A percentile compares a stretch with the other conserved stretches of the same genome.
phyloP scores from a whole-genome alignment of 1,284 basidiomycete genomes.

The Heterobasidion irregulare region DNA sequence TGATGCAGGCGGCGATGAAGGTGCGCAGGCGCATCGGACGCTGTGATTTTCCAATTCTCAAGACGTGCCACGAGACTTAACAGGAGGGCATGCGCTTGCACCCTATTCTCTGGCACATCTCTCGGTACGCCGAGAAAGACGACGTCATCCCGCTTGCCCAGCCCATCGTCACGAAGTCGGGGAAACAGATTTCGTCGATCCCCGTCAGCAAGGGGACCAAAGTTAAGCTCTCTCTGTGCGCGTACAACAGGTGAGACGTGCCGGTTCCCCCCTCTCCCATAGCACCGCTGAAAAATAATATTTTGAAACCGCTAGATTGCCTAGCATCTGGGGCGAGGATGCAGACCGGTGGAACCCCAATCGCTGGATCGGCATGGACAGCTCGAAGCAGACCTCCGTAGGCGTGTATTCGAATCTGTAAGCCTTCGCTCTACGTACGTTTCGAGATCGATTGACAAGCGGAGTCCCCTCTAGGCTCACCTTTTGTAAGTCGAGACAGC shows the following conservation, averaged over 20 bases:
- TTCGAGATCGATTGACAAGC: background rate
- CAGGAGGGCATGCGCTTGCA: constrained; percentile 32
- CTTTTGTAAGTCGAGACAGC: constrained; percentile 9
- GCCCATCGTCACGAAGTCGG: constrained; percentile 24
- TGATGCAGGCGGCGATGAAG: constrained; percentile 9
- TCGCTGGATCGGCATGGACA: constrained; percentile 32
- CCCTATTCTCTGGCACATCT: constrained; percentile 22
- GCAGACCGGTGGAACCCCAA: constrained; percentile 41
- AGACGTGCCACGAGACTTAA: background rate
- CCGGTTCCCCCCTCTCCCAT: background rate
- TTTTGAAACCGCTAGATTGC: constrained; percentile 13
- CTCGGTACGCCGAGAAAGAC: constrained; percentile 22
- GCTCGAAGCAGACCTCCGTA: constrained; percentile 27
- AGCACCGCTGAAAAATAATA: background rate
- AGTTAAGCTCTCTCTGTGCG: constrained; percentile 21
- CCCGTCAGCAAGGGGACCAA: constrained; percentile 27
- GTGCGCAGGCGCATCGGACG: background rate
- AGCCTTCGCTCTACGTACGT: constrained; percentile 11
- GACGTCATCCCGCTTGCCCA: constrained; percentile 30
- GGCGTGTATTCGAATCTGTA: constrained; percentile 46
- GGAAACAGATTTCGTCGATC: constrained; percentile 22
- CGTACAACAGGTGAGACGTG: constrained; percentile 23
- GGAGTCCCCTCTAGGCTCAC: constrained; percentile 10
- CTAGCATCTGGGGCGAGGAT: constrained; percentile 38
- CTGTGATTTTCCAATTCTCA: background rate